phyloP scores from a whole-genome alignment of 805 yeast species.

The Soucietia sequanensis region DNA sequence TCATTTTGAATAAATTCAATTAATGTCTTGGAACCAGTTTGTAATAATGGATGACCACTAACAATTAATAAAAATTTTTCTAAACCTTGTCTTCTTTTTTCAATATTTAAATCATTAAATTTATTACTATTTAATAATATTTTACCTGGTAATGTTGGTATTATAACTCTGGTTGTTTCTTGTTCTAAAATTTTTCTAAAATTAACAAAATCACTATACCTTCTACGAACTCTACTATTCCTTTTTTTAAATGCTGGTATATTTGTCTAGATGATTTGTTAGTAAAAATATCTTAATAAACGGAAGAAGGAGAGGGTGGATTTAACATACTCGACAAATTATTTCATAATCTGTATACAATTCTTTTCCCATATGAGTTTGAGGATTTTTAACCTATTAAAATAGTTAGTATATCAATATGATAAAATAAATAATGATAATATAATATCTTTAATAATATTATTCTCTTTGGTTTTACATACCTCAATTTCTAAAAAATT shows the following conservation, averaged over 20 bases:
- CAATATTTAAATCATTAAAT: slow-evolving; percentile 80
- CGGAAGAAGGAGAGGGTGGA: not conserved
- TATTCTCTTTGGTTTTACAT: slow-evolving; percentile 9
- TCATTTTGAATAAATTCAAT: slow-evolving; percentile 88
- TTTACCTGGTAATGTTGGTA: slow-evolving; percentile 92
- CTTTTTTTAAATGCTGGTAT: slow-evolving; percentile 79
- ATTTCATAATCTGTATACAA: slow-evolving; percentile 93
- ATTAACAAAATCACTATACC: slow-evolving; percentile 87
- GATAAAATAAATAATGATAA: not conserved
- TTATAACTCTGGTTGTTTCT: slow-evolving; percentile 75
- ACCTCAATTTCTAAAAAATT: slow-evolving; percentile 92
- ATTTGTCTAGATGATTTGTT: slow-evolving; percentile 60
- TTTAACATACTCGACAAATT: slow-evolving; percentile 58
- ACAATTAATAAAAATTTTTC: slow-evolving; percentile 75
- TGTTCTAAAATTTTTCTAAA: slow-evolving; percentile 71
- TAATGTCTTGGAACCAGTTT: slow-evolving; percentile 76
- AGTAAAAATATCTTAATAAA: no score
- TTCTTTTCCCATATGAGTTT: slow-evolving; percentile 64
- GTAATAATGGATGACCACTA: slow-evolving; percentile 91
- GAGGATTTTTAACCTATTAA: slow-evolving; percentile 58
- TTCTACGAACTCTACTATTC: slow-evolving; percentile 67
- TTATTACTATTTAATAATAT: slow-evolving; percentile 62
- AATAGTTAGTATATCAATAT: slow-evolving; percentile 22
- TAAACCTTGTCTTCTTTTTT: slow-evolving; percentile 76
- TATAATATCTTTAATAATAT: not conserved